A percentile compares a stretch with the other conserved stretches of the same genome.
phyloP scores from a whole-genome alignment of 1,139 yeast genomes.

The Diutina scorzettiae region DNA sequence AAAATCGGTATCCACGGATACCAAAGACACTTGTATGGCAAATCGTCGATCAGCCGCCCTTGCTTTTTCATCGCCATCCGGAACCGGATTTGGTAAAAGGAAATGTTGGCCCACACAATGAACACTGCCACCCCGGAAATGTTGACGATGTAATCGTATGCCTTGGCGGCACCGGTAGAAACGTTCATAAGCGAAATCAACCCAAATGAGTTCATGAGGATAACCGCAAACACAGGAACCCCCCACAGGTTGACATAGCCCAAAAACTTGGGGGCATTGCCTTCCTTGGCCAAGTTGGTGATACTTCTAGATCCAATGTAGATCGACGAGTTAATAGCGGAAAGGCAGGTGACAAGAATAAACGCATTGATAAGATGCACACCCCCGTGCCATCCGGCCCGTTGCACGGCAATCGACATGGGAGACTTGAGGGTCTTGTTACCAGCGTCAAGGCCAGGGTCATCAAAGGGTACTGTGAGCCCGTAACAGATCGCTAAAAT shows the following conservation, averaged over 20 bases:
- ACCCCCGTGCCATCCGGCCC: slow-evolving; percentile 42
- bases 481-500: slow-evolving; percentile 44
- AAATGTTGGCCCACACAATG: slow-evolving; percentile 39
- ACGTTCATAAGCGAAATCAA: slow-evolving; percentile 39
- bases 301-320: slow-evolving; percentile 41
- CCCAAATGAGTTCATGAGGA: slow-evolving; percentile 36
- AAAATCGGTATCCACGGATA: slow-evolving; percentile 43
- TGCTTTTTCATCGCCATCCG: slow-evolving; percentile 38
- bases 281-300: slow-evolving; percentile 38
- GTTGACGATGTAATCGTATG: slow-evolving; percentile 41
- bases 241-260: slow-evolving; percentile 33
- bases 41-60: slow-evolving; percentile 32
- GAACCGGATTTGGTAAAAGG: slow-evolving; percentile 35
- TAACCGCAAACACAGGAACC: slow-evolving; percentile 38
- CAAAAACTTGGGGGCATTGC: slow-evolving; percentile 35
- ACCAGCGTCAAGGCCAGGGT: slow-evolving; percentile 16
- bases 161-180: slow-evolving; percentile 41
- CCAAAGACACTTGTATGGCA: slow-evolving; percentile 42
- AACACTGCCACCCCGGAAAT: slow-evolving; percentile 46
- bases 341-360: slow-evolving; percentile 37
- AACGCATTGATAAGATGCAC: slow-evolving; percentile 39
- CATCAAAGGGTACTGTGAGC: slow-evolving; percentile 43
- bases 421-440: slow-evolving; percentile 26
- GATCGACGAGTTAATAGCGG: slow-evolving; percentile 43
- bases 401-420: slow-evolving; percentile 28